Conservation (phyloP, 345 rosid genomes). For the Moringa oleifera region DNA sequence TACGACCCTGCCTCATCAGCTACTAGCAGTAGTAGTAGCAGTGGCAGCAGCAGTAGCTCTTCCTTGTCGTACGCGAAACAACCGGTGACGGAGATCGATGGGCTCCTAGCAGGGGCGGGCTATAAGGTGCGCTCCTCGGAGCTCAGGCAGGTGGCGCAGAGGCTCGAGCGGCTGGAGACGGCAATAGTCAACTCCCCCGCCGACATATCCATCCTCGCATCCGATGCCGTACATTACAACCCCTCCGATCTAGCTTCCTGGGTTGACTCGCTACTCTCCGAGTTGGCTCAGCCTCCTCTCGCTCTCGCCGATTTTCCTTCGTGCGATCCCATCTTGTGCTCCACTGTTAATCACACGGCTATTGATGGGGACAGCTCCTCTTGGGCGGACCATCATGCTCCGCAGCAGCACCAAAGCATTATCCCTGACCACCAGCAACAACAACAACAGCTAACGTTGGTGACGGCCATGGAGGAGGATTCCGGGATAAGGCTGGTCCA, state of each 20-base stretch:
- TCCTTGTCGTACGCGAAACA: constrained; percentile 22
- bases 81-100: constrained; percentile 34
- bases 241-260: constrained; percentile 63
- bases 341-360: constrained; percentile 20
- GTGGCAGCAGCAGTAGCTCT: constrained; percentile 22
- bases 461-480: constrained; percentile 56
- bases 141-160: constrained; percentile 53
- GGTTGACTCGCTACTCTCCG: constrained; percentile 60
- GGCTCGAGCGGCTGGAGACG: constrained; percentile 54
- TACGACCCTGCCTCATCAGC: constrained; percentile 25
- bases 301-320: constrained; percentile 23
- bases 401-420: constrained; percentile 6
- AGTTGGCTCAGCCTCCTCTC: constrained; percentile 34
- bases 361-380: constrained; percentile 1
- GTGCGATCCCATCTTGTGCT: constrained; percentile 1
- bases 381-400: constrained; percentile 16
- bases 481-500: constrained; percentile 77
- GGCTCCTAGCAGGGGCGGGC: constrained; percentile 56
- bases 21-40: constrained; percentile 4
- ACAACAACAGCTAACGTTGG: constrained; percentile 27
- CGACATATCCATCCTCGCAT: constrained; percentile 34
- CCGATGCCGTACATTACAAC: constrained; percentile 48
- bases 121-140: constrained; percentile 57
- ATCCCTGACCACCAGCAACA: constrained; percentile 7
- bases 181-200: constrained; percentile 51